A percentile compares a stretch with the other conserved stretches of the same genome.
Evolutionary conservation across 2,329 filamentous ascomycete species (phyloP).

Genomic region (Gnomoniopsis sp.): DNA sequence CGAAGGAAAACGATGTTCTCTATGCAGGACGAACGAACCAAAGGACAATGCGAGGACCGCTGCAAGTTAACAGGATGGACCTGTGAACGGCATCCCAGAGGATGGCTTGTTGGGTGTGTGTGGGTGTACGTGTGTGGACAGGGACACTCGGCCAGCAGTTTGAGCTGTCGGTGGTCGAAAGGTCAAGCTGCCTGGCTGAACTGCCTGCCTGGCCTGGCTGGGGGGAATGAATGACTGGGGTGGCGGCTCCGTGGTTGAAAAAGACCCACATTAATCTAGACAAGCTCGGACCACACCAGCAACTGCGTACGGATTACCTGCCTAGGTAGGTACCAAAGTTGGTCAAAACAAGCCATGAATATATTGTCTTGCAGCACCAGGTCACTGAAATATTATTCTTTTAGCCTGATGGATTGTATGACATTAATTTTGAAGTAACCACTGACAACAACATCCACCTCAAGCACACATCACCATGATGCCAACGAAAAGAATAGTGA

Average conservation of each 20-base stretch:
- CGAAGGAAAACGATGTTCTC: neutral
- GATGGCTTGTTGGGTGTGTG: neutral
- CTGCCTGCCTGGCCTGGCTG: neutral
- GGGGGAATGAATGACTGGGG: no score
- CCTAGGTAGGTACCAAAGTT: neutral
- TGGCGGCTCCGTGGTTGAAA: neutral
- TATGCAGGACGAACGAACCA: neutral
- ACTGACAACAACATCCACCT: neutral
- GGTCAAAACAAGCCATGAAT: no score
- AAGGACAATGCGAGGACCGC: conserved; percentile 10
- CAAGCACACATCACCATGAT: neutral
- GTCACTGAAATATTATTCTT: no score
- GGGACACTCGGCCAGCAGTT: neutral
- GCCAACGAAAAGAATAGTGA: conserved; percentile 10
- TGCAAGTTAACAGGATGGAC: conserved; percentile 6
- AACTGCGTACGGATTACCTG: neutral
- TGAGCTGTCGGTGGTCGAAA: neutral
- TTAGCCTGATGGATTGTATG: neutral
- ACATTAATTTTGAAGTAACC: neutral
- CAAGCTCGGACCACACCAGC: neutral
- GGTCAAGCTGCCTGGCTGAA: neutral
- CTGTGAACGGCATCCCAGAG: conserved; percentile 3
- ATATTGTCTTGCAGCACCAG: no score
- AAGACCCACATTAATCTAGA: neutral
- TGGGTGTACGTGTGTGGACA: neutral